Percentiles rank a stretch among this genome's conserved stretches.
phyloP scores from a whole-genome alignment of 2,329 filamentous ascomycete species.

The Cladosporium cucumerinum region DNA sequence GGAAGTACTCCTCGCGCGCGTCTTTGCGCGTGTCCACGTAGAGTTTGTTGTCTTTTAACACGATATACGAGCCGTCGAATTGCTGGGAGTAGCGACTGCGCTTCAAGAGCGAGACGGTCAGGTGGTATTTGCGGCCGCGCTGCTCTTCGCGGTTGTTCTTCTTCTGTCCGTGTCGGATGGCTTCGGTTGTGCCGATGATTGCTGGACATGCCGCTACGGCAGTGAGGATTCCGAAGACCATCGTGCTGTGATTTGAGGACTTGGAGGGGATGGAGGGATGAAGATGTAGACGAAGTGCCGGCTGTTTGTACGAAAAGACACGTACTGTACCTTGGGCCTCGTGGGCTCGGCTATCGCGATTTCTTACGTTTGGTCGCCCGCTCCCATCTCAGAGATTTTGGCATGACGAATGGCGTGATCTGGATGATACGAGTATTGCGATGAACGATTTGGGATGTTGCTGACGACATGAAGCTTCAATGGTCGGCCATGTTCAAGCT shows the following conservation, averaged over 20 bases:
- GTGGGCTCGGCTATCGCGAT: not conserved
- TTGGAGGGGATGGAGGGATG: not conserved
- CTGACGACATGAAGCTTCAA: not conserved
- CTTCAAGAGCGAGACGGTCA: conserved; percentile 29
- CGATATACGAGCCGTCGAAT: conserved; percentile 31
- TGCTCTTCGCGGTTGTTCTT: conserved; percentile 34
- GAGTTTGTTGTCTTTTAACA: conserved; percentile 28
- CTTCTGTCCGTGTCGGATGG: conserved; percentile 32
- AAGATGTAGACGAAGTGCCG: not conserved
- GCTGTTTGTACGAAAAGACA: not conserved
- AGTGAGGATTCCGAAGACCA: conserved; percentile 33
- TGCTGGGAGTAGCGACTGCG: conserved; percentile 26
- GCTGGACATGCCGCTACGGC: conserved; percentile 34
- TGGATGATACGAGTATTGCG: not conserved
- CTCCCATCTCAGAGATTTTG: not conserved
- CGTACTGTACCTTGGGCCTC: not conserved
- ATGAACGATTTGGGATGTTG: not conserved
- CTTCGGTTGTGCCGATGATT: conserved; percentile 37
- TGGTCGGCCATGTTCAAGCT: not conserved
- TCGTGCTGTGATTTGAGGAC: conserved; percentile 11
- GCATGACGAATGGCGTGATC: not conserved
- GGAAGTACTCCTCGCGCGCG: conserved; percentile 19
- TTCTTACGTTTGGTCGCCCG: not conserved
- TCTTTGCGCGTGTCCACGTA: conserved; percentile 18
- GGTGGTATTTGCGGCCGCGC: conserved; percentile 31